phyloP scores from a whole-genome alignment of 331 rosid species.

The Ulmus americana region DNA sequence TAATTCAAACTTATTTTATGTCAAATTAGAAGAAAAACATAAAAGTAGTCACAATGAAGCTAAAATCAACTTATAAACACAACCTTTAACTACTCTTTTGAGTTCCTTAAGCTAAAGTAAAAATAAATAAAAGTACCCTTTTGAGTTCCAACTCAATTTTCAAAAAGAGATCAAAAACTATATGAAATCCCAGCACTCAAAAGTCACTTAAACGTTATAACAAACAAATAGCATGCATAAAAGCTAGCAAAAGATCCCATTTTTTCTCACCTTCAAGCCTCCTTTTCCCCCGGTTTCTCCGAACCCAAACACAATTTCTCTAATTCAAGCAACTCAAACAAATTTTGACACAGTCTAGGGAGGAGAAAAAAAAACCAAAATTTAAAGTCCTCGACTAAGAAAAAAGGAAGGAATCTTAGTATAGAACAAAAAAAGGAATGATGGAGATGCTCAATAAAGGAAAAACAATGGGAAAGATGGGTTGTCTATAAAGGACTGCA shows the following conservation, averaged over 20 bases:
- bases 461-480: constrained; percentile 21
- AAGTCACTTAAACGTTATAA: not conserved
- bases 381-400: not conserved
- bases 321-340: constrained; percentile 2
- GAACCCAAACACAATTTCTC: not conserved
- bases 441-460: constrained; percentile 30
- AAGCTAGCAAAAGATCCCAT: not conserved
- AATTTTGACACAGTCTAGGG: not conserved
- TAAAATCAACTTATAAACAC: too few species aligned
- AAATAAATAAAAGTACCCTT: not conserved
- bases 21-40: too few species aligned
- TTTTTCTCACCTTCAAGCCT: not conserved
- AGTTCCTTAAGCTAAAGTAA: too few species aligned
- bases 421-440: constrained; percentile 24
- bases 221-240: not conserved
- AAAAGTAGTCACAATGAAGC: too few species aligned
- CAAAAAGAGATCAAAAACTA: not conserved
- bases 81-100: too few species aligned
- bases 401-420: constrained; percentile 20
- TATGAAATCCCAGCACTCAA: not conserved
- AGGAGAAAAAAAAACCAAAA: not conserved
- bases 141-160: not conserved
- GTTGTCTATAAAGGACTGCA: constrained; percentile 23
- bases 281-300: not conserved
- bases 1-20: too few species aligned